Conservation (phyloP, 495 filamentous ascomycete genomes). For the Penicillium lagena region DNA sequence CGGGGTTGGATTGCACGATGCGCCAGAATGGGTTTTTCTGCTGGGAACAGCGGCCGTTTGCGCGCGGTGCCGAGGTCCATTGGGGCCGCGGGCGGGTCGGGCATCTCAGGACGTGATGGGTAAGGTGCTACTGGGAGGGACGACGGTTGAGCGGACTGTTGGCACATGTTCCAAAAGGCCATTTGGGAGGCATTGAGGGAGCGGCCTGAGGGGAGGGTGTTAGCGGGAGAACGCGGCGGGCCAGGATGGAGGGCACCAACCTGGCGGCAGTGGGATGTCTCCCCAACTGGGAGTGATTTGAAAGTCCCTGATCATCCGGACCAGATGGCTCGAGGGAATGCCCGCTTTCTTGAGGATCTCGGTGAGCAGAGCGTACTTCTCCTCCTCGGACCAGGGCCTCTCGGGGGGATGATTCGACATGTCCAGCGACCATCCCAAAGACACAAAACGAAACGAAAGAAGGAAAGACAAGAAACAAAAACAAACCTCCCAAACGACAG, state of each 20-base stretch:
- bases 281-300: slow-evolving; percentile 48
- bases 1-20: slow-evolving; percentile 39
- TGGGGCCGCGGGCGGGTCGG: slow-evolving; percentile 15
- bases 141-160: slow-evolving; percentile 13
- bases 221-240: not conserved
- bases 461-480: slow-evolving; percentile 2
- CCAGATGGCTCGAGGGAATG: slow-evolving; percentile 41
- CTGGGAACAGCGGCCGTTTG: slow-evolving; percentile 29
- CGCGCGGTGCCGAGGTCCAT: slow-evolving; percentile 19
- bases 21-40: slow-evolving; percentile 24
- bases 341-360: slow-evolving; percentile 56
- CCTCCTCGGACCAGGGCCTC: slow-evolving; percentile 51
- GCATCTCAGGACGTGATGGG: slow-evolving; percentile 9
- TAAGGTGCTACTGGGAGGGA: slow-evolving; percentile 10
- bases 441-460: not conserved
- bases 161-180: slow-evolving; percentile 32
- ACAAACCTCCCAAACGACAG: not conserved
- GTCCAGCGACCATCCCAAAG: slow-evolving; percentile 29
- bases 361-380: slow-evolving; percentile 51
- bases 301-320: slow-evolving; percentile 42
- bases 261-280: slow-evolving; percentile 52
- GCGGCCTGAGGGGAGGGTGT: slow-evolving; percentile 22
- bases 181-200: slow-evolving; percentile 38
- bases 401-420: slow-evolving; percentile 41
- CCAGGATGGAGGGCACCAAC: slow-evolving; percentile 22